phyloP scores from a whole-genome alignment of 805 yeast species.

The Sugiyamaella marilandica region DNA sequence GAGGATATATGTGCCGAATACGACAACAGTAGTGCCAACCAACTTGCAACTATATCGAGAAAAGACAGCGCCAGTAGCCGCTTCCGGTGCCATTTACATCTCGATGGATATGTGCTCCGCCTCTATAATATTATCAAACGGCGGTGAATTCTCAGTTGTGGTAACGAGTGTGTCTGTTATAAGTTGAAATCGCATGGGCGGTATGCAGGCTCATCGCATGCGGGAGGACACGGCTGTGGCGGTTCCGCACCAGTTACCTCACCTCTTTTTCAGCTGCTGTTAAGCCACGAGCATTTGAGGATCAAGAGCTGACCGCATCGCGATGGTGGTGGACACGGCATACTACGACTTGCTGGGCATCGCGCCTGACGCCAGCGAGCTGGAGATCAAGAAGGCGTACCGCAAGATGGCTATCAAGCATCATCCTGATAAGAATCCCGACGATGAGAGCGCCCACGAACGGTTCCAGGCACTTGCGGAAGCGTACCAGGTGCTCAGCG shows the following conservation, averaged over 20 bases:
- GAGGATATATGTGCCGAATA: no score
- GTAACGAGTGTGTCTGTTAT: not conserved
- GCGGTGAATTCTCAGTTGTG: no score
- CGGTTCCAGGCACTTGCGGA: constrained; percentile 70
- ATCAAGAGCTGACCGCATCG: not conserved
- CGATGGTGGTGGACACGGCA: constrained; percentile 77
- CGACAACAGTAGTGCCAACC: no score
- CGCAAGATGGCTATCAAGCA: constrained; percentile 82
- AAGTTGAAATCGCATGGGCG: not conserved
- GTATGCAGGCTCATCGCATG: not conserved
- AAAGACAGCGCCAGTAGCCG: no score
- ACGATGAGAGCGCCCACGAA: constrained; percentile 82
- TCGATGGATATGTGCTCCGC: no score
- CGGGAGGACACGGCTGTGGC: not conserved
- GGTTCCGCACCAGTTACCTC: no score
- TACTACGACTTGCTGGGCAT: constrained; percentile 83
- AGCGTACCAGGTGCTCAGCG: constrained; percentile 61
- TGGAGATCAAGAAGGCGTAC: constrained; percentile 90
- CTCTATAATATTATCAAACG: no score
- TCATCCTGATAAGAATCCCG: constrained; percentile 97
- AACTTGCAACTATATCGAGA: no score
- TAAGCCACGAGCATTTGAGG: not conserved
- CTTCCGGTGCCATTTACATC: no score
- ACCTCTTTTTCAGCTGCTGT: not conserved
- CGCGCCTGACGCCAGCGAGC: constrained; percentile 60